A percentile compares a stretch with the other conserved stretches of the same genome.
These are phyloP conservation scores for Pseudopithomyces maydicus DNA, from an alignment of 2,329 filamentous ascomycete species.

Conservation along the genomic window DNA sequence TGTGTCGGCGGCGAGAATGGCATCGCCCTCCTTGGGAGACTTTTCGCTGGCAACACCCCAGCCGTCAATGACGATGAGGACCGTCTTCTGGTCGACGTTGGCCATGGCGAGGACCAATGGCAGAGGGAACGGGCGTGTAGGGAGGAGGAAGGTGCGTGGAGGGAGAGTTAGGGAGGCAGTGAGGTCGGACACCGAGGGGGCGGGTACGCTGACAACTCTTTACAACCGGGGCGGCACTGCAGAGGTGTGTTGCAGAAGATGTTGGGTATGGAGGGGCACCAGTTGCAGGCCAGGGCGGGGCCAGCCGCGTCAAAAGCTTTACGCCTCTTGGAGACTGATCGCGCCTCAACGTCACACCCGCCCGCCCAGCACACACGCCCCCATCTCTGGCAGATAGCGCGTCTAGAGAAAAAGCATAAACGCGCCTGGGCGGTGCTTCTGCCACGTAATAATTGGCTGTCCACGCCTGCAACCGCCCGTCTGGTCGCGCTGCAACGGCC, in stretches of 20 bases:
- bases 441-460: slow-evolving; percentile 9
- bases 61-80: slow-evolving; percentile 95
- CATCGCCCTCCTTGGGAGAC: slow-evolving; percentile 88
- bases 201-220: not conserved
- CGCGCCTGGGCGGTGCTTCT: slow-evolving; percentile 9
- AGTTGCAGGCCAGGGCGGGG: not conserved
- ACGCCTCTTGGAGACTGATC: slow-evolving; percentile 13
- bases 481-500: slow-evolving; percentile 10
- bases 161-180: slow-evolving; percentile 6
- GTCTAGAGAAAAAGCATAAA: slow-evolving; percentile 11
- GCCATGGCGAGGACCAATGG: slow-evolving; percentile 58
- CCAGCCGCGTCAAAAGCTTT: slow-evolving; percentile 18
- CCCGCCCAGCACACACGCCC: not conserved
- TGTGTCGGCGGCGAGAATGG: slow-evolving; percentile 90
- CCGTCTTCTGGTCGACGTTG: slow-evolving; percentile 71
- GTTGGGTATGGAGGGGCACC: slow-evolving; percentile 25
- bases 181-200: slow-evolving; percentile 1
- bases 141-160: not conserved
- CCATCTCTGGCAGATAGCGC: slow-evolving; percentile 16
- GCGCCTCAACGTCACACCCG: slow-evolving; percentile 29
- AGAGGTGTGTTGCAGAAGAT: slow-evolving; percentile 8
- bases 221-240: not conserved
- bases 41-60: slow-evolving; percentile 87
- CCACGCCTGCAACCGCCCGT: slow-evolving; percentile 15
- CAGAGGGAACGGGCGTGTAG: not conserved